These are phyloP conservation scores for Sicyos baderoa DNA, from an alignment of 306 rosid species.

Conservation along the genomic window DNA sequence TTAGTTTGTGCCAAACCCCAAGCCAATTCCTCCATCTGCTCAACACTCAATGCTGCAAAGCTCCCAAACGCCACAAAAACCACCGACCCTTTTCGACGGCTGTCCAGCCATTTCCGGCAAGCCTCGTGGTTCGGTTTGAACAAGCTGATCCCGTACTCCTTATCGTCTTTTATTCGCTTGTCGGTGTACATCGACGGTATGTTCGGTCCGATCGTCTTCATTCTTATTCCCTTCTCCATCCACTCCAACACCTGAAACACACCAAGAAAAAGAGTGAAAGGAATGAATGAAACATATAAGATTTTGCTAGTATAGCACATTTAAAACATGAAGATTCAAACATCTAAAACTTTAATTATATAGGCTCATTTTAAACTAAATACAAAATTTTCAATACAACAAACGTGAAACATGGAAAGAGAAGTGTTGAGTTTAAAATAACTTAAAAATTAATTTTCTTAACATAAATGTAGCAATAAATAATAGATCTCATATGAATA, in stretches of 20 bases:
- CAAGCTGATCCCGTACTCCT: slow-evolving; percentile 9
- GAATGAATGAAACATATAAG: too few species aligned
- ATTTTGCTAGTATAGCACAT: too few species aligned
- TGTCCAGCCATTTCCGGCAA: slow-evolving; percentile 21
- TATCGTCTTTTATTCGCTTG: neutral
- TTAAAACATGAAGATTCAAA: too few species aligned
- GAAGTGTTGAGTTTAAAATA: too few species aligned
- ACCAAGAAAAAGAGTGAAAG: too few species aligned
- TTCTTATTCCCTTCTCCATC: slow-evolving; percentile 14
- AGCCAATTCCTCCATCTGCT: slow-evolving; percentile 27
- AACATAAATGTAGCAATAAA: too few species aligned
- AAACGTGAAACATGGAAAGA: too few species aligned
- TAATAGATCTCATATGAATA: too few species aligned
- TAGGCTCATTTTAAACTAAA: too few species aligned
- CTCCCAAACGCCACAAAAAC: slow-evolving; percentile 28
- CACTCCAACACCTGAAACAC: slow-evolving; percentile 8
- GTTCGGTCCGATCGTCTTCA: slow-evolving; percentile 25
- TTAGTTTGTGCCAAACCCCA: slow-evolving; percentile 15
- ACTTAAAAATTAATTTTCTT: too few species aligned
- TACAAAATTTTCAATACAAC: too few species aligned
- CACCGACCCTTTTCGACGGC: slow-evolving; percentile 5
- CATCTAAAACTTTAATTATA: too few species aligned
- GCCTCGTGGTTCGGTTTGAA: neutral
- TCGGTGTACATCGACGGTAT: slow-evolving; percentile 27
- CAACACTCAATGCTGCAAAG: neutral